Evolutionary conservation across 495 filamentous ascomycete species (phyloP).

Genomic region (Amniculicola lignicola): DNA sequence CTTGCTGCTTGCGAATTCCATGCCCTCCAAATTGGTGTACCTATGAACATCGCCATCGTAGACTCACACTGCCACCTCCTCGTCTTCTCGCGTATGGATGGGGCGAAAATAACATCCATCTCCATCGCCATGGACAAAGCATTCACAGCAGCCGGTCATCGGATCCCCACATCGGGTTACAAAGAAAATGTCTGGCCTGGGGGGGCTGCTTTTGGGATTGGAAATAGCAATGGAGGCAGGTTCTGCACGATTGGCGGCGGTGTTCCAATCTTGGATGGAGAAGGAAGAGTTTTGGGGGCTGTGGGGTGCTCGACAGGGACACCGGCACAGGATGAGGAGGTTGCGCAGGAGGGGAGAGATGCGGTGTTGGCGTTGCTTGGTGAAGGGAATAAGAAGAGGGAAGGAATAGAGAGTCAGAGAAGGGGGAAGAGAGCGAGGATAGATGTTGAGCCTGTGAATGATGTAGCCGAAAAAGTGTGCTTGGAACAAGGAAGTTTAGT

Average conservation of each 20-base stretch:
- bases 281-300: slow-evolving; percentile 38
- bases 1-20: slow-evolving; percentile 32
- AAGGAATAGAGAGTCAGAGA: background rate
- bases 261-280: slow-evolving; percentile 34
- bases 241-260: slow-evolving; percentile 42
- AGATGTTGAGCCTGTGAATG: no score
- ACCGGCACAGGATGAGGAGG: slow-evolving; percentile 41
- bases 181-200: slow-evolving; percentile 39
- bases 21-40: slow-evolving; percentile 34
- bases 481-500: no score
- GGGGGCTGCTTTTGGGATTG: slow-evolving; percentile 39
- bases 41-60: slow-evolving; percentile 43
- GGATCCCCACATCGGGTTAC: slow-evolving; percentile 37
- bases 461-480: no score
- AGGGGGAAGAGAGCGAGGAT: background rate
- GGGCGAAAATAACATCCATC: slow-evolving; percentile 41
- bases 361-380: slow-evolving; percentile 33
- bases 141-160: slow-evolving; percentile 43
- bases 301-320: slow-evolving; percentile 42
- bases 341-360: slow-evolving; percentile 35
- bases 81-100: slow-evolving; percentile 40
- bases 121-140: slow-evolving; percentile 44
- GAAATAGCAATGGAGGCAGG: slow-evolving; percentile 38
- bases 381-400: slow-evolving; percentile 5
- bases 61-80: slow-evolving; percentile 38